A percentile compares a stretch with the other conserved stretches of the same genome.
These are phyloP conservation scores for Pichia kudriavzevii DNA, from an alignment of 1,139 yeast species.

Conservation along the genomic window DNA sequence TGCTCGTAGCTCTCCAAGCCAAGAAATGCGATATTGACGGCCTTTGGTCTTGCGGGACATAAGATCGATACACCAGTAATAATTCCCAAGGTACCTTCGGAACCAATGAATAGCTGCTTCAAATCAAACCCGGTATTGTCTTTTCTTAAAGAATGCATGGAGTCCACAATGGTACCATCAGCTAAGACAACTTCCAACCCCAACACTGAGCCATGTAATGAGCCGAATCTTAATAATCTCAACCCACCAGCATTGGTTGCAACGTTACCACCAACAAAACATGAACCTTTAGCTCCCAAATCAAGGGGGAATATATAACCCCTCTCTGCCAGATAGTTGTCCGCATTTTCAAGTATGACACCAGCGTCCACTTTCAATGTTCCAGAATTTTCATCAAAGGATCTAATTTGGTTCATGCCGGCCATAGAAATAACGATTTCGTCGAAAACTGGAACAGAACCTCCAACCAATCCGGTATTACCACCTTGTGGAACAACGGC, in stretches of 20 bases:
- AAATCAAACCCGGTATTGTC: constrained; percentile 93
- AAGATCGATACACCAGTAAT: constrained; percentile 85
- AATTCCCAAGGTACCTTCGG: constrained; percentile 87
- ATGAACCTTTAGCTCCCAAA: constrained; percentile 94
- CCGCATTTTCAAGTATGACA: constrained; percentile 79
- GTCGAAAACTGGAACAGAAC: constrained; percentile 88
- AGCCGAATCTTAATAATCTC: constrained; percentile 80
- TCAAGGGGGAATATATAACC: constrained; percentile 93
- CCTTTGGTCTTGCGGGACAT: constrained; percentile 87
- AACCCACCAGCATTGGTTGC: constrained; percentile 98
- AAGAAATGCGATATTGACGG: constrained; percentile 81
- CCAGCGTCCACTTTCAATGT: constrained; percentile 89
- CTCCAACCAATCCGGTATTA: constrained; percentile 94
- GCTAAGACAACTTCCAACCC: constrained; percentile 91
- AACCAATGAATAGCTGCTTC: constrained; percentile 86
- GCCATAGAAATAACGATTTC: constrained; percentile 72
- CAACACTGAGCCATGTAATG: constrained; percentile 84
- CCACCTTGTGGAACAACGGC: constrained; percentile 98
- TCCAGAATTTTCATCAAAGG: constrained; percentile 79
- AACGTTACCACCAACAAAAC: constrained; percentile 92
- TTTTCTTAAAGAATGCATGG: constrained; percentile 77
- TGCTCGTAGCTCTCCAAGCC: constrained; percentile 76
- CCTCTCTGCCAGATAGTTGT: constrained; percentile 64
- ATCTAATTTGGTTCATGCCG: constrained; percentile 68
- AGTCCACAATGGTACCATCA: constrained; percentile 74